Percentiles rank a stretch among this genome's conserved stretches.
Conservation (phyloP, 2,329 filamentous ascomycete species). For the Trichoderma citrinoviride region DNA sequence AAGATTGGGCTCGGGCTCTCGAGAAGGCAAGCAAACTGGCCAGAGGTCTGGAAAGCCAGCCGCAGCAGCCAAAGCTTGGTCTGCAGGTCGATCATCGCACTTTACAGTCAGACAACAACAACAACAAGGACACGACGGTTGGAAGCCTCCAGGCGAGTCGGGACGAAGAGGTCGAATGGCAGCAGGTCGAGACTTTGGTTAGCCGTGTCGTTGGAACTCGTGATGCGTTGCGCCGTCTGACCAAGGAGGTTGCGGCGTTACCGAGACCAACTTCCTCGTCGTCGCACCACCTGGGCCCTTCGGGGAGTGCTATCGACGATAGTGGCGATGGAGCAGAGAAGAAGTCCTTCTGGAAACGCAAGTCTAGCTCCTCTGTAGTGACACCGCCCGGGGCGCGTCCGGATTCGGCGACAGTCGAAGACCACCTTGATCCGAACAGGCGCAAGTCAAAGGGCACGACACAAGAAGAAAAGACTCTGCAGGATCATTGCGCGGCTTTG, state of each 20-base stretch:
- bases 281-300: constrained; percentile 40
- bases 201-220: constrained; percentile 82
- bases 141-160: constrained; percentile 33
- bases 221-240: constrained; percentile 82
- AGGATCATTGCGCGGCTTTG: constrained; percentile 81
- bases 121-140: too few species aligned
- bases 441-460: constrained; percentile 38
- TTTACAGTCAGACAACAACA: neutral
- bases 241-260: constrained; percentile 72
- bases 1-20: constrained; percentile 80
- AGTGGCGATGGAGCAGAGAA: constrained; percentile 51
- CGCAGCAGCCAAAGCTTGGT: constrained; percentile 29
- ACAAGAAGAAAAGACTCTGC: constrained; percentile 63
- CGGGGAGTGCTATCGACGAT: constrained; percentile 46
- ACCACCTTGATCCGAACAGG: constrained; percentile 31
- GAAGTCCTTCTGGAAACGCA: constrained; percentile 88
- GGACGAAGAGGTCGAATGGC: constrained; percentile 80
- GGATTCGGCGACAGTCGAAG: constrained; percentile 31
- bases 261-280: constrained; percentile 30
- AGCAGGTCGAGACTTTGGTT: constrained; percentile 78
- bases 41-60: constrained; percentile 47
- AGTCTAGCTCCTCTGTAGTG: constrained; percentile 58
- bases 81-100: constrained; percentile 32
- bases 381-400: constrained; percentile 43
- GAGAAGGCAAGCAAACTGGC: constrained; percentile 74